Base-by-base conservation (phyloP, 73 alveolate species). In the Paramecium pentaurelia region DNA sequence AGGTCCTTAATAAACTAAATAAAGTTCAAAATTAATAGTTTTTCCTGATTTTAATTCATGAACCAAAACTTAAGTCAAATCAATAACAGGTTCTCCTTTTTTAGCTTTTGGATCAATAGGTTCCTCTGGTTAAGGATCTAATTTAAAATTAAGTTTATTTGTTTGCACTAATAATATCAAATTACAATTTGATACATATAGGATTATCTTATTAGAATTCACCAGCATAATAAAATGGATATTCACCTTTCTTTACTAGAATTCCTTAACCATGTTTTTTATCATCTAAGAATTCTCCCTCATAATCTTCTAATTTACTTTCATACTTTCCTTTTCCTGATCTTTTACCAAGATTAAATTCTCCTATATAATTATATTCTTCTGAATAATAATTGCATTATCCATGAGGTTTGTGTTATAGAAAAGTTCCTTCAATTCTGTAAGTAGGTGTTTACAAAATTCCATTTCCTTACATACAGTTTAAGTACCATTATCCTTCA, bases 261-360 rank as follows among this genome's bases (percentile, higher is more conserved):
- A 83, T 71, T 12, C 92, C 92, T 71, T 47, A 14, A 11, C 94
- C 94, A 89, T 89, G 54, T 27, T 47, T 70, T 49, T 71, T 40
- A 71, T 89, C 94, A 37, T 89, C 59, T 4, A 45, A n/a, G 77
- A 45, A 89, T 18, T 70, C 49, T 27, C 94, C 94, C 47, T 70
- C 75, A 44, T 71, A 89, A 30, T 89, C 59, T 11, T 77, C 83
- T 32, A 2, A n/a, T 16, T 36, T 34, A 8, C 73, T 22, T 40
- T 77, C 71, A n/a, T 77, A 77, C 18, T 20, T 42, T 77, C 90
- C 90, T 42, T 77, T 16, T 25, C 90, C 90, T 12, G 42, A 16
- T 45, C 71, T 36, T 22, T 28, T 20, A 42, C 90, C 90, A 6
- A 42, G 42, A 22, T 25, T 40, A 40, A 20, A 77, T 38, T 77